These are phyloP conservation scores for Fallopia convolvulus DNA, from an alignment of 148 eudicot genomes.

Conservation along the genomic window DNA sequence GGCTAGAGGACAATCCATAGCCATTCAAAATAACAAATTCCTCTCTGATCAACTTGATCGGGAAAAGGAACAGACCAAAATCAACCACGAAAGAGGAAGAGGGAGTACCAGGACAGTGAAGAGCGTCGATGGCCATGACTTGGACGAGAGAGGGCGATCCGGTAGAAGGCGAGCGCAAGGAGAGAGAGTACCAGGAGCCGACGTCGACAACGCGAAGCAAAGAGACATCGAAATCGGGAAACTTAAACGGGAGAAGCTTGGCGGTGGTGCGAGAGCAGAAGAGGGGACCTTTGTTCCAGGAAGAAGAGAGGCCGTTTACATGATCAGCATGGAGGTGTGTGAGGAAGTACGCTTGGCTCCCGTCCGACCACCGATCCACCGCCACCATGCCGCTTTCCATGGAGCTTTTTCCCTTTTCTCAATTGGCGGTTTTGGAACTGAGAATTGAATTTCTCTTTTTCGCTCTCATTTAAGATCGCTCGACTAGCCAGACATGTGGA, in stretches of 20 bases:
- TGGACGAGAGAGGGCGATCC: constrained; percentile 19
- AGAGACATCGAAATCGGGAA: constrained; percentile 54
- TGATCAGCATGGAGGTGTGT: constrained; percentile 88
- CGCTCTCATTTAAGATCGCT: too few relatives aligned
- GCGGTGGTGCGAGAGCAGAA: constrained; percentile 71
- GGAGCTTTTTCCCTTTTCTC: background rate
- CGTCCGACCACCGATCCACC: constrained; percentile 56
- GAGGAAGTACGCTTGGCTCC: constrained; percentile 68
- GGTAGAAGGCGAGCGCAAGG: constrained; percentile 45
- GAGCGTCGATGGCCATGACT: constrained; percentile 56
- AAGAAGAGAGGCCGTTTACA: constrained; percentile 48
- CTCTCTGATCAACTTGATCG: background rate
- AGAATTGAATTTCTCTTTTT: too few relatives aligned
- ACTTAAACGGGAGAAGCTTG: constrained; percentile 52
- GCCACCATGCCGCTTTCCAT: constrained; percentile 86
- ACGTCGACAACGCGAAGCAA: constrained; percentile 38
- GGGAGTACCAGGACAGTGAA: constrained; percentile 67
- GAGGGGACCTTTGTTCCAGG: constrained; percentile 58
- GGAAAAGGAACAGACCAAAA: background rate
- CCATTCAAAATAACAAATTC: background rate
- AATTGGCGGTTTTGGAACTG: too few relatives aligned
- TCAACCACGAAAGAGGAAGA: background rate
- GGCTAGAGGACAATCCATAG: too few relatives aligned
- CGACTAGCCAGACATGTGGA: too few relatives aligned
- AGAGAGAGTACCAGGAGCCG: constrained; percentile 49